Evolutionary conservation across 202 grass and related monocot species (phyloP).

Genomic region (Dendrocalamus latiflorus): DNA sequence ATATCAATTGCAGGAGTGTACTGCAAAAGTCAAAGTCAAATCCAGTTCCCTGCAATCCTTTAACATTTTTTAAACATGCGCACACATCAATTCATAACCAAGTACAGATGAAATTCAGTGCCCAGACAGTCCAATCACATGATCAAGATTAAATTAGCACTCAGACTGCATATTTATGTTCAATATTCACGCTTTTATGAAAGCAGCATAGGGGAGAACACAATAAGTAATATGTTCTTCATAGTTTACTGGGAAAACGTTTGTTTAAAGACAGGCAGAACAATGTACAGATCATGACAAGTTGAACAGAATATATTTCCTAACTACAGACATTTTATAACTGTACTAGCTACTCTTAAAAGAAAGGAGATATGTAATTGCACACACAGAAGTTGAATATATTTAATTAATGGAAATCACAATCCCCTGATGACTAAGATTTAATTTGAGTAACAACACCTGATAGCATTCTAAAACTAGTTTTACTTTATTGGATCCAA

Average conservation of each 20-base stretch:
- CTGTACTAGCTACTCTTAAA: neutral
- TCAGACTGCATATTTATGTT: neutral
- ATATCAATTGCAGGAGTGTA: constrained; percentile 97
- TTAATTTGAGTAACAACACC: neutral
- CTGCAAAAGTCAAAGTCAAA: constrained; percentile 47
- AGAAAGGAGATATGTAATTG: neutral
- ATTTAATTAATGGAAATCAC: neutral
- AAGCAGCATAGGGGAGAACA: neutral
- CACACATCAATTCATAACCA: neutral
- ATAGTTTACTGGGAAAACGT: neutral
- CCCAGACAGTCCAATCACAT: neutral
- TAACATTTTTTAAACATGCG: constrained; percentile 4
- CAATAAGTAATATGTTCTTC: neutral
- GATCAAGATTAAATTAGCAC: constrained; percentile 2
- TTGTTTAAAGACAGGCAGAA: neutral
- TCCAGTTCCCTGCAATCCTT: constrained; percentile 15
- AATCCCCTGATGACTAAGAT: neutral
- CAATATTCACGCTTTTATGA: neutral
- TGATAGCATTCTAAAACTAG: neutral
- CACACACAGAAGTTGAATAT: constrained; percentile 5
- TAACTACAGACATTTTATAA: neutral
- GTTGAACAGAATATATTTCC: neutral
- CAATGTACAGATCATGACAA: neutral
- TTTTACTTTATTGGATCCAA: neutral
- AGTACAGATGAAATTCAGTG: constrained; percentile 1